Percentiles rank a stretch among this genome's conserved stretches.
phyloP scores from a whole-genome alignment of 805 yeast species.

The Lipomyces kockii region DNA sequence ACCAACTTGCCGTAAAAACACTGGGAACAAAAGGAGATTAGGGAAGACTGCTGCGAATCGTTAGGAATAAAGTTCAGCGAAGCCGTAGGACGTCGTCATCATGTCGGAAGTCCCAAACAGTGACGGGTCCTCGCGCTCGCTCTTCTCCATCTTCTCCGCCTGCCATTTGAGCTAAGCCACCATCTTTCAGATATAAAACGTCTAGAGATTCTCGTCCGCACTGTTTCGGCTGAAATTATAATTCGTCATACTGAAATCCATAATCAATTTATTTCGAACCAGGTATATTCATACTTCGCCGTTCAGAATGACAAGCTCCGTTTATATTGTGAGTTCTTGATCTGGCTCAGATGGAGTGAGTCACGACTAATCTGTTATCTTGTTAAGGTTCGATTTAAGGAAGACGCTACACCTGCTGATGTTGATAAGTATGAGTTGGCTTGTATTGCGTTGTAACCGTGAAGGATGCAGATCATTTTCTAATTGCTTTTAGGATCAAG shows the following conservation, averaged over 20 bases:
- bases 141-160: too few species aligned
- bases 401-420: slow-evolving; percentile 34
- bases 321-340: slow-evolving; percentile 27
- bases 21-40: too few species aligned
- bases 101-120: slow-evolving; percentile 1
- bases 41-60: too few species aligned
- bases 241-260: background rate
- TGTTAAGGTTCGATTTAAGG: slow-evolving; percentile 36
- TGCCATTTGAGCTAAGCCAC: too few species aligned
- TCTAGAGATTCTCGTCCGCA: background rate
- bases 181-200: background rate
- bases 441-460: background rate
- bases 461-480: background rate
- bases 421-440: slow-evolving; percentile 27
- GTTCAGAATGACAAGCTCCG: slow-evolving; percentile 14
- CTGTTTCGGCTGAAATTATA: background rate
- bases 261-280: background rate
- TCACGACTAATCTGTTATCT: background rate
- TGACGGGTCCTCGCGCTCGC: background rate
- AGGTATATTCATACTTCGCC: background rate
- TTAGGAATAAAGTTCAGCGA: background rate
- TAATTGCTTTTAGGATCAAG: slow-evolving; percentile 24
- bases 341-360: background rate
- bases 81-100: slow-evolving; percentile 16
- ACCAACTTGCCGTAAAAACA: too few species aligned